Evolutionary conservation across 192 early-diverging fungal species (phyloP).

Genomic region (Podila horticola): DNA sequence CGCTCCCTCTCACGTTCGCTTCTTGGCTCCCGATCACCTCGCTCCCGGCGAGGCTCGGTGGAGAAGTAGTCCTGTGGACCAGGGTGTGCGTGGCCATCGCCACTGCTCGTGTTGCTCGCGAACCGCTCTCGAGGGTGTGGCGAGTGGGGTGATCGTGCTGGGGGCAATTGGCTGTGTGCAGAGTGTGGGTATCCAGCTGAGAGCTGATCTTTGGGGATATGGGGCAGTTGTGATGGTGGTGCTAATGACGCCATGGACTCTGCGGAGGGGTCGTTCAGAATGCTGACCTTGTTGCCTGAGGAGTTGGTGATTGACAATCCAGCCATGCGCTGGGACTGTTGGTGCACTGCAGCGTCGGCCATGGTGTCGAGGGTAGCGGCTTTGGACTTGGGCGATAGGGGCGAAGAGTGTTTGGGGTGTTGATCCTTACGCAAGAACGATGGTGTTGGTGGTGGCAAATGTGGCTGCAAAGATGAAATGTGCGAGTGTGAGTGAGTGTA

Average conservation of each 20-base stretch:
- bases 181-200: not conserved
- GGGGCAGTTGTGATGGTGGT: conserved; percentile 1
- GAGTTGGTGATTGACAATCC: conserved; percentile 54
- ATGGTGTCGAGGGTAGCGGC: conserved; percentile 8
- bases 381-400: not conserved
- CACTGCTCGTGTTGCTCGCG: not conserved
- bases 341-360: conserved; percentile 38
- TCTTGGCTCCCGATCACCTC: not conserved
- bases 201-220: not conserved
- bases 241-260: not conserved
- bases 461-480: not conserved
- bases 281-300: conserved; percentile 45
- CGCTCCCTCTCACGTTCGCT: not conserved
- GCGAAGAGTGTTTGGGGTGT: not conserved
- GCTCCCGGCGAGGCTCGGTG: not conserved
- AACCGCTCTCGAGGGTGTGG: conserved; percentile 21
- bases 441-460: not conserved
- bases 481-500: not conserved
- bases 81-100: not conserved
- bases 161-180: not conserved
- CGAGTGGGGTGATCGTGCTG: conserved; percentile 31
- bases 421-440: conserved; percentile 26
- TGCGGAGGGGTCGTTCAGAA: conserved; percentile 1
- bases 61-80: conserved; percentile 5
- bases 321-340: conserved; percentile 43